Base-by-base conservation (phyloP, 2,329 filamentous ascomycete species). In the Talaromyces sp. region DNA sequence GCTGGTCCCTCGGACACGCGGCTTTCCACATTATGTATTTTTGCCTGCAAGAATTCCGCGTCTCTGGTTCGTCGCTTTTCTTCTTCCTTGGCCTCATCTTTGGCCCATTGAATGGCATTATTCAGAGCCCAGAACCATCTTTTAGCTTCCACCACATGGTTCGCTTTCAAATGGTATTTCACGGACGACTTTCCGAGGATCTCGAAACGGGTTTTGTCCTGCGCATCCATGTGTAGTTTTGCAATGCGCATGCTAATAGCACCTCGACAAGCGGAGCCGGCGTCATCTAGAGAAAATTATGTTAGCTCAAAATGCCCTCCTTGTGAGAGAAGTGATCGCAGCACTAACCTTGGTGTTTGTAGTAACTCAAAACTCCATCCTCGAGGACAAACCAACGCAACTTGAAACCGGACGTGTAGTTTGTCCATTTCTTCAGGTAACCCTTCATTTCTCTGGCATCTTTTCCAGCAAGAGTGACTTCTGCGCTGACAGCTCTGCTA, bases 161-260 rank as follows among this genome's bases (percentile, higher is more conserved):
- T 99, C 0, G 95, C 95, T 78, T 97, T 98, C 62, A 99, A 84
- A 58, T 96, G 94, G 76, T 99, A 99, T 79, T 97, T 99, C 76
- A 99, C 95, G 0, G 94, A 98, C 0, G 94, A 97, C 79, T 99
- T 99, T 61, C 95, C 95, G 68, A 94, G 92, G 62, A 99, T 98
- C 74, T 99, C 95, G 73, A 99, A 98, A 67, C 94, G 93, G 54
- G 93, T 94, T 82, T 98, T 99, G 76, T 99, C 95, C 70, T 97
- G 93, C 0, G 94, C 86, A 74, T 96, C 96, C 93, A 99, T 98
- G 78, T 94, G 90, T 34, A 99, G 85, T 73, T 89, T 90, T 27
- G 95, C 95, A 70, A 99, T 99, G 67, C 90, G 91, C 93, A 99
- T 99, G 77, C 98, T 98, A 80, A 99, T 99, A 61, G 95, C 95